Base-by-base conservation (phyloP, 345 rosid species). In the Acer negundo region DNA sequence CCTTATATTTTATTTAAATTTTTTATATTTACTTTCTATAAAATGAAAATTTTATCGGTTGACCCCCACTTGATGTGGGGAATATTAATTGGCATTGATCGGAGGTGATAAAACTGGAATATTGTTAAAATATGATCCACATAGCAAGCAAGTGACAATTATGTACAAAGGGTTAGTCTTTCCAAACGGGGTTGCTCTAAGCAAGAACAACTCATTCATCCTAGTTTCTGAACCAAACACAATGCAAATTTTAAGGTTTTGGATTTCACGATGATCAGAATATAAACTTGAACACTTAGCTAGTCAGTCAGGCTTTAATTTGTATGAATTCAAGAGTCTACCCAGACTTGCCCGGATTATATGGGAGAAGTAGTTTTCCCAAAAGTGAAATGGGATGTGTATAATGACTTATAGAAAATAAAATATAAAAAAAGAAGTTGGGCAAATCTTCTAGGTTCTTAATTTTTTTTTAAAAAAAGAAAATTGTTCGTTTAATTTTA, bases 161-260 rank as follows among this genome's bases (percentile, higher is more conserved):
- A 31, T 87, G 22, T 11, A 66, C 20, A 6, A 1, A 19, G 79
- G 82, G 1, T 80, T 90, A 40, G 81, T 79, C 15, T 82, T 86
- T 62, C 89, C 93, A 3, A 86, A 88, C 4, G 91, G 91, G 0
- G 74, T 86, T 7, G 83, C 89, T 6, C 31, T 90, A 17, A 86
- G 88, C 89, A 84, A 79, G 28, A 84, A 90, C 61, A 73, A 62
- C n/a, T 78, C 89, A 0, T 86, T 81, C 71, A 68, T 88, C 62
- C 24, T 89, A 1, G 75, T 89, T 2, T 85, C 85, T 0, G 91
- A 87, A 69, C 73, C 88, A 5, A 42, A 77, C 0, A 70, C 12
- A 1, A 1, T 75, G 49, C 72, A 44, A 53, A 74, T 89, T 20
- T 38, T 77, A 13, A 83, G 70, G 72, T 72, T 80, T 19, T 24